These are phyloP conservation scores for Prunus armeniaca DNA, from an alignment of 306 rosid species.

Conservation along the genomic window DNA sequence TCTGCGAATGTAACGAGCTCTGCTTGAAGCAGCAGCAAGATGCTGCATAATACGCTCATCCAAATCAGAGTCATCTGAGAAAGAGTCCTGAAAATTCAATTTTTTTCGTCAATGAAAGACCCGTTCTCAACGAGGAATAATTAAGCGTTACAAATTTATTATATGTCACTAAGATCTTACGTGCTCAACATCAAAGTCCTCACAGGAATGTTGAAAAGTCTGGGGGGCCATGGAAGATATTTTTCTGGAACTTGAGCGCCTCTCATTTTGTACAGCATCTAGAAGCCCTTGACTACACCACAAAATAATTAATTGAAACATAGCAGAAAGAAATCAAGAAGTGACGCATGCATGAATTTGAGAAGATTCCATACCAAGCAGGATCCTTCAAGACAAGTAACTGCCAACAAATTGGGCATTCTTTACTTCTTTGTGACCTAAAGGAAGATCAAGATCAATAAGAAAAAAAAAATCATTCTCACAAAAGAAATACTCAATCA, in stretches of 20 bases:
- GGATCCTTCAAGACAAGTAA: conserved; percentile 72
- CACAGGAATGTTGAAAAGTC: conserved; percentile 28
- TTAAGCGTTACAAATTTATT: not conserved
- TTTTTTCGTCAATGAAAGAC: not conserved
- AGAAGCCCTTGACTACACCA: conserved; percentile 79
- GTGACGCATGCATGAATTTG: not conserved
- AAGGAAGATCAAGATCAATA: conserved; percentile 2
- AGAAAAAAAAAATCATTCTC: conserved; percentile 6
- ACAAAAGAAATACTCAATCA: not conserved
- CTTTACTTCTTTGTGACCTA: conserved; percentile 93
- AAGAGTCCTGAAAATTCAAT: conserved; percentile 55
- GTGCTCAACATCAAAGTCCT: conserved; percentile 32
- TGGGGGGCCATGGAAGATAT: conserved; percentile 35
- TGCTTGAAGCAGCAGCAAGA: conserved; percentile 60
- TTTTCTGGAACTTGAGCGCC: conserved; percentile 43
- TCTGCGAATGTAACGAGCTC: conserved; percentile 51
- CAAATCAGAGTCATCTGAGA: conserved; percentile 63
- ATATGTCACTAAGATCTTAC: conserved; percentile 37
- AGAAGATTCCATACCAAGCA: conserved; percentile 48
- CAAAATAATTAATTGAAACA: conserved; percentile 18
- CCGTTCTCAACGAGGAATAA: conserved; percentile 10
- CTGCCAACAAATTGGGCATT: conserved; percentile 96
- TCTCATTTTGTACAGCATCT: conserved; percentile 61
- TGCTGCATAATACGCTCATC: conserved; percentile 77
- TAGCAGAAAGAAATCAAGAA: conserved; percentile 20